Base-by-base conservation (phyloP, 2,329 filamentous ascomycete genomes). In the Aspergillus brunneoviolaceus region DNA sequence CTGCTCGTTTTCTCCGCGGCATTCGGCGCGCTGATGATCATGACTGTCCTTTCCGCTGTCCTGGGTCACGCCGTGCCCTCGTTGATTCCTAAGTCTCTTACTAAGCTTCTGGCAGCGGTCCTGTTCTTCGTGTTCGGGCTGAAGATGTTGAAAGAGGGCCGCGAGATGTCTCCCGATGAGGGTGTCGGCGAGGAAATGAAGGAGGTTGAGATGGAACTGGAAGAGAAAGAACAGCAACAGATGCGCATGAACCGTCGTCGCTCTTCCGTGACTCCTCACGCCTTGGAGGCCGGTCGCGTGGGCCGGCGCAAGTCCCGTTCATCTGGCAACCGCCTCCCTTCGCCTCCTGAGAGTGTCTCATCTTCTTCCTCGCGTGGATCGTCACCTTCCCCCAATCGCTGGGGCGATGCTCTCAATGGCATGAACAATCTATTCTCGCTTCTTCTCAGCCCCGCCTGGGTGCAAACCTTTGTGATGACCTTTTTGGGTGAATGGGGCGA, bases 401-500 rank as follows among this genome's bases (percentile, higher is more conserved):
- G 74, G 62, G 85, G 63, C 74, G 76, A 76, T 51, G 57, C 75
- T 10, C 62, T 85, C n/a, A 73, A 83, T 21, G 93, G 95, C 1
- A 79, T 97, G 25, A 87, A 88, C 74, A 99, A 99, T 70, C 85
- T 99, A 4, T 86, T 92, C 63, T 92, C 91, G 11, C 82, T 99
- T 6, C 84, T 99, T 4, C 83, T 99, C 45, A 96, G 91, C 76
- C 95, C 95, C 1, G 95, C 93, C 0, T 99, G 95, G 95, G 95
- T 99, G 14, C 94, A 98, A 78, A 99, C 95, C 0, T 99, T 99
- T 73, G 86, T 96, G 69, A 99, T 99, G 95, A 99, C 95, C 2
- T 99, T 99, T 79, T 80, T 99, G 31, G 95, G 95, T 47, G 95
- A 99, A 76, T 99, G 95, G 95, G 95, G 95, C 59, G 95, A 99